Evolutionary conservation across 352 stramenopile species (phyloP), one percentile per base, ranked within the genome.

Genomic region (Phytophthora pinifolia): DNA sequence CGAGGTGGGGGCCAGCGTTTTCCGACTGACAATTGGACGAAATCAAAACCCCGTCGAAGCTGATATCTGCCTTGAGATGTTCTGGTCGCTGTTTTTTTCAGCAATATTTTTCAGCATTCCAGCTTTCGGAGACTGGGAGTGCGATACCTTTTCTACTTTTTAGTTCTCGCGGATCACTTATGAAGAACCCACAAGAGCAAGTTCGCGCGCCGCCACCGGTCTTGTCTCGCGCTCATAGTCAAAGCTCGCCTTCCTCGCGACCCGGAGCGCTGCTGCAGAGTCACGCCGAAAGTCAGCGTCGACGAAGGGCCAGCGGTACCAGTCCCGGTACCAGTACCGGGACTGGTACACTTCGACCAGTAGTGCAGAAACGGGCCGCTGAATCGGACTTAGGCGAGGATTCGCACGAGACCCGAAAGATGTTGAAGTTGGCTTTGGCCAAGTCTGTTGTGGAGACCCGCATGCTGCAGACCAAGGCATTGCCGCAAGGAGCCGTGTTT

Each of bases 371-470:
- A 72, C 76, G 54, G 49, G 6, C n/a, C 9, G 6, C 29, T 14
- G 51, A 74, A 9, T 65, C 47, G 49, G 56, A 75, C 38, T 9
- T 29, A 25, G 67, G 54, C 20, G 64, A 51, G 27, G 53, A 59
- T 20, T 60, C 54, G 2, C 69, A 59, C 2, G 70, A 85, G 30
- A 20, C 22, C 0, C 22, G 44, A 48, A 89, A 89, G 47, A 51
- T 88, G 67, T 74, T 88, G 64, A 86, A 85, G 70, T 65, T 88
- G 64, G 77, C 75, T 1, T 22, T 85, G 10, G 66, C 66, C 36
- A 72, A 74, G 31, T 87, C 74, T 9, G 49, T 85, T 0, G 57
- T 83, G 25, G 75, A 88, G 51, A 87, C 73, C 15, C 81, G 77
- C 43, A 54, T 82, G 39, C 37, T 54, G 15, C 52, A 69, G 1